Base-by-base conservation (phyloP, 1,284 basidiomycete species). In the Microbotryum lychnidis-dioicae region DNA sequence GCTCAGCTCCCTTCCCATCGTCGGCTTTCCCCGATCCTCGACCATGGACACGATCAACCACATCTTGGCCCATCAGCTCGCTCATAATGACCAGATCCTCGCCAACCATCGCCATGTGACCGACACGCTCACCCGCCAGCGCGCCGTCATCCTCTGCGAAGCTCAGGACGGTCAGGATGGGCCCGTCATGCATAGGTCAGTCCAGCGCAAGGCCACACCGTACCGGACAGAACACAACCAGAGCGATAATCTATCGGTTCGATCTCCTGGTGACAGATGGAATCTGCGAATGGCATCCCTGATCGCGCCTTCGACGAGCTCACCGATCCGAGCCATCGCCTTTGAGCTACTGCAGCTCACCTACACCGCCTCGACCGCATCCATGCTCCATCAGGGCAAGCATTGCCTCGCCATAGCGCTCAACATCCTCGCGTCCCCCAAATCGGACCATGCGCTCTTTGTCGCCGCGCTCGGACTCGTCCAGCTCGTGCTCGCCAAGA, bases 271-370 rank as follows among this genome's bases (percentile, higher is more conserved):
- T 16, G 9, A 20, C 58, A 67, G 66, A 4, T 68, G 66, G 66
- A 62, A 65, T 44, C 44, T 68, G 16, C 59, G 66, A 21, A 52
- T 68, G 12, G 44, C 56, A n/a, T 57, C 57, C 6, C 57, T 68
- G 33, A 51, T 65, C 8, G 46, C 49, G 5, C 46, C 66, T 0
- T 50, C 57, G 10, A 56, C 60, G 12, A 29, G 60, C 8, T 46
- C 57, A 14, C 16, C 55, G 20, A 31, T 65, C 47, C 66, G 66
- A 44, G 5, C 61, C 2, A 59, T 59, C 48, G 66, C 61, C 9
- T 65, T 68, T 46, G 31, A 56, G 8, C 64, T 68, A 42, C 45
- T 63, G 21, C 61, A 57, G 57, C 21, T 42, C 23, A 60, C 64
- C 42, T 65, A 60, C 54, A 33, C 53, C 31, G 29, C 57, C 6